These are phyloP conservation scores for Aureobasidium subglaciale DNA, from an alignment of 2,329 filamentous ascomycete genomes.

Conservation along the genomic window DNA sequence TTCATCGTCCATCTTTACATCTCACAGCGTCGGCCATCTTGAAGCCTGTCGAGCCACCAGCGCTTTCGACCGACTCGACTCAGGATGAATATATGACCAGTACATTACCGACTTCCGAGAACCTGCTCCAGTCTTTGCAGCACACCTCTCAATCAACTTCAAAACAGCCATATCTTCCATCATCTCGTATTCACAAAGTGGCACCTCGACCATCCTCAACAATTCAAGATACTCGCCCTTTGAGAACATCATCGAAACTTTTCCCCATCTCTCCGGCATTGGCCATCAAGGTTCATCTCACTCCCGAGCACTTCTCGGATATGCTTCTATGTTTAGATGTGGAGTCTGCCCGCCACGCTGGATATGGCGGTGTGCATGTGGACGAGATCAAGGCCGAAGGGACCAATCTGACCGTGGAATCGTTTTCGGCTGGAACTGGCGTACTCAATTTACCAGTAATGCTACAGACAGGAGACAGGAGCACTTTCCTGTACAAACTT, in stretches of 20 bases:
- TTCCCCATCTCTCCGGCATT: conserved; percentile 47
- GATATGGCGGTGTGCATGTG: conserved; percentile 53
- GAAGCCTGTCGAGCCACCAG: conserved; percentile 28
- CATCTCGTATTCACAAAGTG: conserved; percentile 64
- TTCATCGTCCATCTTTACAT: conserved; percentile 57
- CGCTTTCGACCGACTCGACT: conserved; percentile 28
- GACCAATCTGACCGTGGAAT: conserved; percentile 51
- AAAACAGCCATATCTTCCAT: conserved; percentile 59
- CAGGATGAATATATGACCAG: conserved; percentile 62
- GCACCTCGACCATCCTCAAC: conserved; percentile 55
- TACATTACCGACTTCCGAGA: conserved; percentile 59
- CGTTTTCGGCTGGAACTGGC: conserved; percentile 47
- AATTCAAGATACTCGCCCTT: conserved; percentile 53
- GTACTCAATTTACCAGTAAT: conserved; percentile 42
- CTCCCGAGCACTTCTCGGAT: conserved; percentile 45
- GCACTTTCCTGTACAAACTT: conserved; percentile 63
- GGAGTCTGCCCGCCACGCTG: conserved; percentile 64
- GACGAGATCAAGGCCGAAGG: conserved; percentile 53
- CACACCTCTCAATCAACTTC: conserved; percentile 54
- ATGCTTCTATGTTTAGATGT: conserved; percentile 65
- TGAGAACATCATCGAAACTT: conserved; percentile 57
- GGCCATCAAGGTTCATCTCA: conserved; percentile 65
- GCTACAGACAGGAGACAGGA: conserved; percentile 62
- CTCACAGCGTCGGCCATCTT: conserved; percentile 53
- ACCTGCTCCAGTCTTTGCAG: conserved; percentile 64